phyloP scores from a whole-genome alignment of 495 filamentous ascomycete genomes.

The Articulospora tetracladia region DNA sequence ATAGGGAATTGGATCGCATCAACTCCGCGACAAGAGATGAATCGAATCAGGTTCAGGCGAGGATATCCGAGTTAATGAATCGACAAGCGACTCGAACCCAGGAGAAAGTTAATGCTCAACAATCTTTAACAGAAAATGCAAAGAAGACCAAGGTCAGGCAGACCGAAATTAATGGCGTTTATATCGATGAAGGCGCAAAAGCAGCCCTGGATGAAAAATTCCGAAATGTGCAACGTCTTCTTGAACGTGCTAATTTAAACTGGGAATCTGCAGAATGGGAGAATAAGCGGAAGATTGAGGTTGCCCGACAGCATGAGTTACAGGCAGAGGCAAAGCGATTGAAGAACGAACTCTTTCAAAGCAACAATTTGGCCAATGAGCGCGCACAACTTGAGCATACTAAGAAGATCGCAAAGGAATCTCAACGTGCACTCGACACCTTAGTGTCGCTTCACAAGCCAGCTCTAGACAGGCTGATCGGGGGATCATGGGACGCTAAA shows the following conservation, averaged over 20 bases:
- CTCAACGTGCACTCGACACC: constrained; percentile 66
- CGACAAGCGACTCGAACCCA: constrained; percentile 63
- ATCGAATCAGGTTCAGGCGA: constrained; percentile 58
- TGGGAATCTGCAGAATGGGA: constrained; percentile 63
- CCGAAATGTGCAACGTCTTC: constrained; percentile 59
- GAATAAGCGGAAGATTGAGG: constrained; percentile 56
- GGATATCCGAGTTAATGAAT: constrained; percentile 65
- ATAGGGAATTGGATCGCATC: constrained; percentile 66
- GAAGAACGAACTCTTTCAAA: constrained; percentile 72
- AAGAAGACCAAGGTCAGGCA: constrained; percentile 59
- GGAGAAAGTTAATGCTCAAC: constrained; percentile 63
- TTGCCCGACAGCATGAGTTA: constrained; percentile 56
- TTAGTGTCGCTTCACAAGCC: constrained; percentile 71
- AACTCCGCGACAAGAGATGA: constrained; percentile 68
- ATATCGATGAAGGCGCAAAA: constrained; percentile 79
- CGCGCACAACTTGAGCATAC: constrained; percentile 75
- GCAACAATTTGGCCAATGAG: constrained; percentile 71
- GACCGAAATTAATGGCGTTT: constrained; percentile 60
- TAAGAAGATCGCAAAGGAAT: constrained; percentile 70
- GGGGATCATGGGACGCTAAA: constrained; percentile 60
- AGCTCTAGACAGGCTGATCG: constrained; percentile 59
- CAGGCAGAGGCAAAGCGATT: constrained; percentile 67
- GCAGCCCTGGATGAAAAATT: constrained; percentile 68
- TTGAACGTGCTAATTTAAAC: constrained; percentile 58
- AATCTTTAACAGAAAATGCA: constrained; percentile 67